Base-by-base conservation (phyloP, 1,139 yeast species). In the Wickerhamomyces sp. region DNA sequence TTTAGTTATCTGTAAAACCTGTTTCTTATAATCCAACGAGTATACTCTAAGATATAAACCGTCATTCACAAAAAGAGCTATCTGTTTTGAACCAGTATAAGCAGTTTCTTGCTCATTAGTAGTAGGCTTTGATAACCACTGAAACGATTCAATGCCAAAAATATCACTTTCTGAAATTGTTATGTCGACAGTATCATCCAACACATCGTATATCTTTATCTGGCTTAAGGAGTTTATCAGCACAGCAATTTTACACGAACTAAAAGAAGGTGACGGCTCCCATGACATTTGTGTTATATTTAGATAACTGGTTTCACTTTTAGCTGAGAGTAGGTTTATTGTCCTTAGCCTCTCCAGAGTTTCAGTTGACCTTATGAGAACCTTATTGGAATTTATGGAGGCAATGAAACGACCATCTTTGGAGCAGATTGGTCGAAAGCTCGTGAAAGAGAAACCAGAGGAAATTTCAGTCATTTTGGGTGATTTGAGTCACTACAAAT, bases 341-440 rank as follows among this genome's bases (percentile, higher is more conserved):
- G 44, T 37, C 14, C 44, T 32, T 5, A 39, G 16, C 10, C 42
- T 19, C 8, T 44, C 46, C n/a, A 48, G 36, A 2, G 45, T 33
- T n/a, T 33, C 30, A 7, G 47, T 15, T 5, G 41, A 38, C 20
- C 51, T 31, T 28, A 50, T 39, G 8, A 50, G 29, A 14, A 50
- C 31, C 5, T 41, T 38, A 6, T 44, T 30, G 8, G 45, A 31
- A 30, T 41, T 40, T 22, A 47, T 13, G 19, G 39, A 47, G 2
- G 49, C 51, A 21, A 50, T 30, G 36, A 36, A 42, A 5, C 33
- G 17, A 2, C 49, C 50, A 39, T 51, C 44, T 4, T 47, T 46
- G 1, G 54, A 50, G 1, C 18, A 26, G 7, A 21, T 22, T 1
- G 52, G 52, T 9, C 19, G 24, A 16, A 32, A 31, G 18, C 40